phyloP scores from a whole-genome alignment of 805 yeast species.

The Myxozyma sirexii region DNA sequence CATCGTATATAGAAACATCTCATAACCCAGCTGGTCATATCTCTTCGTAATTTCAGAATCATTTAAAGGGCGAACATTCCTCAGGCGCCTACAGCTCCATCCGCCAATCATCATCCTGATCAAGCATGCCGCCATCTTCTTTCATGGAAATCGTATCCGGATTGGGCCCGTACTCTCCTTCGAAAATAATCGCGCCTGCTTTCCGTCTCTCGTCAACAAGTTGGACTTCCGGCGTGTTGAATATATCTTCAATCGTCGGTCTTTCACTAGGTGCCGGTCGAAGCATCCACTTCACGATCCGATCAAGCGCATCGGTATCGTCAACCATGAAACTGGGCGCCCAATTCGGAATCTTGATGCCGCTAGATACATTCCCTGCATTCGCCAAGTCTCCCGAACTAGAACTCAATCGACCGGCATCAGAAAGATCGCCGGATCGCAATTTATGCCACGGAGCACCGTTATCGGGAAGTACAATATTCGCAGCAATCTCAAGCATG shows the following conservation, averaged over 20 bases:
- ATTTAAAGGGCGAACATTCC: no score
- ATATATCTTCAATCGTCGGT: constrained; percentile 76
- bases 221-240: constrained; percentile 70
- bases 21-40: no score
- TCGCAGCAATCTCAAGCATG: constrained; percentile 94
- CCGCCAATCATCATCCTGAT: constrained; percentile 37
- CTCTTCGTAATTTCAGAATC: no score
- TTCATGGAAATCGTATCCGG: constrained; percentile 45
- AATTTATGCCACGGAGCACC: constrained; percentile 96
- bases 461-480: constrained; percentile 90
- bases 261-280: constrained; percentile 77
- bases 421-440: constrained; percentile 91
- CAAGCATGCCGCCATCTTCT: constrained; percentile 21
- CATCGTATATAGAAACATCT: no score
- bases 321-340: constrained; percentile 84
- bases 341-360: constrained; percentile 60
- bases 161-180: constrained; percentile 91
- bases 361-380: constrained; percentile 26
- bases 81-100: constrained; percentile 32
- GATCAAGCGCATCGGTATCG: constrained; percentile 60
- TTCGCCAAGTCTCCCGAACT: constrained; percentile 61
- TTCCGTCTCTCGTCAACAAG: constrained; percentile 78
- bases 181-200: constrained; percentile 92
- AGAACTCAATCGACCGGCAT: constrained; percentile 53
- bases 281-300: constrained; percentile 84